Percentiles rank a stretch among this genome's conserved stretches.
These are phyloP conservation scores for Perkinsus chesapeaki DNA, from an alignment of 169 alveolate species.

Conservation along the genomic window DNA sequence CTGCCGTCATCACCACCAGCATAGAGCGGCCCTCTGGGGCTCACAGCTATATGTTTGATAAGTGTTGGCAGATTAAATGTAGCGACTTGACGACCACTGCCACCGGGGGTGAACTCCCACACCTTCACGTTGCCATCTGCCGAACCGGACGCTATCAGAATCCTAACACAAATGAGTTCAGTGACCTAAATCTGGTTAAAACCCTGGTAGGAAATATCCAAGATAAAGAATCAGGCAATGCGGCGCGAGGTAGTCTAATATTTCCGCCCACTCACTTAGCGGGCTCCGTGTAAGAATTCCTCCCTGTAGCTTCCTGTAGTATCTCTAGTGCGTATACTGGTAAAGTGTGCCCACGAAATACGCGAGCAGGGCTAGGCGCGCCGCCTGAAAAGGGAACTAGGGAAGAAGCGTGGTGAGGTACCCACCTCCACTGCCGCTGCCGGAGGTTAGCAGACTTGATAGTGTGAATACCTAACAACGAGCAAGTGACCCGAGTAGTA, in stretches of 20 bases:
- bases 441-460: background rate
- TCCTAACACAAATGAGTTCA: background rate
- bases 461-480: background rate
- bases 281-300: background rate
- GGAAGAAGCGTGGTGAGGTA: background rate
- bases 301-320: background rate
- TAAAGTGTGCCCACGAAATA: background rate
- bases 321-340: background rate
- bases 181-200: too few species aligned
- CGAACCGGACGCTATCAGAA: background rate
- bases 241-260: too few species aligned
- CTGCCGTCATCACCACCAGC: background rate
- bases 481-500: too few species aligned
- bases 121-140: background rate
- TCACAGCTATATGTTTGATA: background rate
- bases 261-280: background rate
- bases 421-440: background rate
- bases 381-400: background rate
- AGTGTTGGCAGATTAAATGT: background rate
- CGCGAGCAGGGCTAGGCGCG: background rate
- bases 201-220: too few species aligned
- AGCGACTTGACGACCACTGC: background rate
- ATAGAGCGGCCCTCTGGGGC: background rate
- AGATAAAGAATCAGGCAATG: too few species aligned
- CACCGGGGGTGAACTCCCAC: background rate